A percentile compares a stretch with the other conserved stretches of the same genome.
phyloP scores from a whole-genome alignment of 352 stramenopile genomes.

The Thraustochytrium sp. region DNA sequence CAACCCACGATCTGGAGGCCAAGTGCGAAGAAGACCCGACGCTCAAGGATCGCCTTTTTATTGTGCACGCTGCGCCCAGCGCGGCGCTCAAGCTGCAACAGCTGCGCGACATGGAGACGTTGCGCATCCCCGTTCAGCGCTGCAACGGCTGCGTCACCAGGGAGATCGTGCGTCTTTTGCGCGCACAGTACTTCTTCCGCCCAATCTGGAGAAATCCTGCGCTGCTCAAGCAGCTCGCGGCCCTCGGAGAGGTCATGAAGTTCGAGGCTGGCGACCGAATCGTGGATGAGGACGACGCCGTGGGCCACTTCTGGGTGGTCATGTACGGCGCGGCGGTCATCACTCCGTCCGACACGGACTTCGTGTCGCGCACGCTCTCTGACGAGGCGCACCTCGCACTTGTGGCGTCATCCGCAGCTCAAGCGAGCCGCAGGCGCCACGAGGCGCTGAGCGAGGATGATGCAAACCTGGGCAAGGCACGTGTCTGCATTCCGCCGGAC shows the following conservation, averaged over 20 bases:
- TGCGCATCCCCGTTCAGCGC: neutral
- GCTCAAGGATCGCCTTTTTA: constrained; percentile 75
- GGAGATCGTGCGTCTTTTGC: neutral
- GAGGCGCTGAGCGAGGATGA: too few species aligned
- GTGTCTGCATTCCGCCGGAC: too few species aligned
- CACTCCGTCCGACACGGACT: neutral
- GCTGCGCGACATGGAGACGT: constrained; percentile 8
- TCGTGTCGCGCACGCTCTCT: neutral
- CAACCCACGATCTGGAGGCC: constrained; percentile 73
- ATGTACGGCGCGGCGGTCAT: neutral
- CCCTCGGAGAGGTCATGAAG: neutral
- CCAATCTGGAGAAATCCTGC: neutral
- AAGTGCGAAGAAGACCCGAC: constrained; percentile 65
- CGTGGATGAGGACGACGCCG: neutral
- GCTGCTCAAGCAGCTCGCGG: neutral
- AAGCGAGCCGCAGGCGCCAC: too few species aligned
- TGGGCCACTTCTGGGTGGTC: neutral
- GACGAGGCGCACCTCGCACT: neutral
- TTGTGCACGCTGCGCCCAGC: constrained; percentile 71
- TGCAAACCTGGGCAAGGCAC: too few species aligned
- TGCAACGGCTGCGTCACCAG: neutral
- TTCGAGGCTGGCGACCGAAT: neutral
- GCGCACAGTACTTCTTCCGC: neutral
- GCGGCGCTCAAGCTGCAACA: neutral
- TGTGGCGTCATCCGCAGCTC: neutral